phyloP scores from a whole-genome alignment of 2,329 filamentous ascomycete genomes.

The Macrophomina tecta region DNA sequence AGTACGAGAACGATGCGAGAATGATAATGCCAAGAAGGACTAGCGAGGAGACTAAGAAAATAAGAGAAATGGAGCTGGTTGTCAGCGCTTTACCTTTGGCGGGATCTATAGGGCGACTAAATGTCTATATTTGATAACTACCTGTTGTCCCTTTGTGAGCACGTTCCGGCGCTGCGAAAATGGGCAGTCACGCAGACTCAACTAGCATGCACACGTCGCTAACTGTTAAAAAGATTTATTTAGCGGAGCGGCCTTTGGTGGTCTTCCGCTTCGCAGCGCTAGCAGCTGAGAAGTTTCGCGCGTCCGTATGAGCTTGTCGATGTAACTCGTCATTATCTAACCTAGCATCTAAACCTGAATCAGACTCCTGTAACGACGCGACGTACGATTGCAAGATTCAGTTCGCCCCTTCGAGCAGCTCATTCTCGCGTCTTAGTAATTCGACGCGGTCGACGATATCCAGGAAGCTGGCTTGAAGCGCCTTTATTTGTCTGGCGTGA shows the following conservation, averaged over 20 bases:
- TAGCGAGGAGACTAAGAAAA: too few relatives aligned
- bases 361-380: conserved; percentile 30
- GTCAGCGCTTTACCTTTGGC: too few relatives aligned
- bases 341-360: neutral
- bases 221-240: neutral
- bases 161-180: too few relatives aligned
- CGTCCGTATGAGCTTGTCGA: conserved; percentile 89
- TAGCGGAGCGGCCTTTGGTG: conserved; percentile 40
- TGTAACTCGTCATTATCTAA: conserved; percentile 69
- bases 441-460: conserved; percentile 94
- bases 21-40: too few relatives aligned
- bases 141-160: too few relatives aligned
- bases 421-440: conserved; percentile 89
- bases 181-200: too few relatives aligned
- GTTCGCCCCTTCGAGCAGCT: conserved; percentile 96
- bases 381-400: conserved; percentile 80
- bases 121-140: too few relatives aligned
- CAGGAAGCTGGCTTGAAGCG: conserved; percentile 85
- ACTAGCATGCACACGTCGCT: too few relatives aligned
- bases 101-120: too few relatives aligned
- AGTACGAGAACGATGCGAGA: too few relatives aligned
- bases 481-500: conserved; percentile 76
- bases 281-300: conserved; percentile 62
- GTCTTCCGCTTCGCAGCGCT: conserved; percentile 59
- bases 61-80: too few relatives aligned